Percentiles rank a stretch among this genome's conserved stretches.
phyloP scores from a whole-genome alignment of 345 rosid species.

The Salix exigua region DNA sequence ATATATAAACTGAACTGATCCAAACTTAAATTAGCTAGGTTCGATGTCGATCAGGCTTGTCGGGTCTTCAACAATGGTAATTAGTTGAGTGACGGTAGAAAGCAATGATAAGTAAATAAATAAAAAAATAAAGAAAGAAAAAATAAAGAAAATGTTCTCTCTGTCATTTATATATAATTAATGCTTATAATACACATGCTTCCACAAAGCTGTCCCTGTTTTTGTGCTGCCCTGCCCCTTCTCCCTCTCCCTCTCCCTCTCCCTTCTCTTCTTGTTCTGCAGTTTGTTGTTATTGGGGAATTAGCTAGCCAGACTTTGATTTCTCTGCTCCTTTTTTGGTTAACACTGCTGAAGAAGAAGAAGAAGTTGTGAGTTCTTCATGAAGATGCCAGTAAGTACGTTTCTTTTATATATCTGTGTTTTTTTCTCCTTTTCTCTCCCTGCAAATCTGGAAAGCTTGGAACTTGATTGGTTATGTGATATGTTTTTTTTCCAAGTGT shows the following conservation, averaged over 20 bases:
- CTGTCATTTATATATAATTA: slow-evolving; percentile 59
- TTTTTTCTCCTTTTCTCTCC: background rate
- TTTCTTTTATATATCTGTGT: slow-evolving; percentile 24
- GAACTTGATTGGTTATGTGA: slow-evolving; percentile 14
- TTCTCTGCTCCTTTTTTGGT: slow-evolving; percentile 6
- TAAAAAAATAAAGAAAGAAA: too few relatives aligned
- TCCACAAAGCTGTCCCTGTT: slow-evolving; percentile 36
- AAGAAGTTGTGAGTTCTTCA: slow-evolving; percentile 39
- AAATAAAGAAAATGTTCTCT: slow-evolving; percentile 6
- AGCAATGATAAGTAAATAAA: too few relatives aligned
- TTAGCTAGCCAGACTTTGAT: background rate
- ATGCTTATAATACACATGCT: slow-evolving; percentile 47
- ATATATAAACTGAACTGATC: too few relatives aligned
- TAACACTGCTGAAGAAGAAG: background rate
- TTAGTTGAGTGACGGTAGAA: too few relatives aligned
- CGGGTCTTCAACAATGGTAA: too few relatives aligned
- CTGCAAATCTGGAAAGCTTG: slow-evolving; percentile 25
- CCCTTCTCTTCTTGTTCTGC: slow-evolving; percentile 8
- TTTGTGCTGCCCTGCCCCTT: slow-evolving; percentile 27
- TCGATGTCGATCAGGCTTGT: too few relatives aligned
- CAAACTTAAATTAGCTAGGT: too few relatives aligned
- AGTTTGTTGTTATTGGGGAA: slow-evolving; percentile 6
- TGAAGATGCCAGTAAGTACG: slow-evolving; percentile 99
- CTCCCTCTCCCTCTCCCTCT: slow-evolving; percentile 5
- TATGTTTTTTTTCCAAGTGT: background rate